phyloP scores from a whole-genome alignment of 2,329 filamentous ascomycete genomes.

The Pleomassaria siparia region DNA sequence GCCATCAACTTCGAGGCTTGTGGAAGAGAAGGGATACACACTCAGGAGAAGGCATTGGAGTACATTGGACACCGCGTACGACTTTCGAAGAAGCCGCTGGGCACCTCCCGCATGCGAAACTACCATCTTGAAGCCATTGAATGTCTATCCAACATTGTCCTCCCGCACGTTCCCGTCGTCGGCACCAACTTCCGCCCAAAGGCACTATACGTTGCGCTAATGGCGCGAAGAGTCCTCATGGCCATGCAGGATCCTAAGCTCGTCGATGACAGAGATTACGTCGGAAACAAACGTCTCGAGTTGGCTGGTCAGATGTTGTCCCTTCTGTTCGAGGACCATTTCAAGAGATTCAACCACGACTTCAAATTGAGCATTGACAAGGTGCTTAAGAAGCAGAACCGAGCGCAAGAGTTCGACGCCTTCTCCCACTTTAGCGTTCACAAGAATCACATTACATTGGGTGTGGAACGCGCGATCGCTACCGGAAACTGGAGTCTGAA shows the following conservation, averaged over 20 bases:
- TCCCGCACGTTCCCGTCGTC: constrained; percentile 90
- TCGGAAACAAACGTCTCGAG: constrained; percentile 95
- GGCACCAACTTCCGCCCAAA: constrained; percentile 96
- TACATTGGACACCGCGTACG: constrained; percentile 79
- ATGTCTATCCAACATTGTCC: constrained; percentile 86
- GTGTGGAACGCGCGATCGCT: constrained; percentile 93
- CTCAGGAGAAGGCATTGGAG: constrained; percentile 92
- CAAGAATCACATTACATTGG: constrained; percentile 83
- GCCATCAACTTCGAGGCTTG: constrained; percentile 93
- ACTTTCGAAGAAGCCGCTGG: constrained; percentile 70
- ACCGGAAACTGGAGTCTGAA: constrained; percentile 98
- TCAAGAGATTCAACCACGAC: constrained; percentile 90
- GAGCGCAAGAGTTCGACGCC: constrained; percentile 85
- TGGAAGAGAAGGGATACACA: constrained; percentile 79
- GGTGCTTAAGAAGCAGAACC: constrained; percentile 88
- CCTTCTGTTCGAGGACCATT: constrained; percentile 93
- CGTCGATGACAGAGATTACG: constrained; percentile 95
- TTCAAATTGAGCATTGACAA: constrained; percentile 96
- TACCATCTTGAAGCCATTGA: constrained; percentile 91
- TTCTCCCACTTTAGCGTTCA: constrained; percentile 81
- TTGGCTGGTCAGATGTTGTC: constrained; percentile 92
- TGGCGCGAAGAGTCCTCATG: constrained; percentile 96
- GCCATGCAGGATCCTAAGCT: constrained; percentile 84
- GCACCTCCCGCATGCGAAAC: constrained; percentile 63
- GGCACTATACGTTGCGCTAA: constrained; percentile 92